Conservation (phyloP, 139 green algal genomes). For the Desmodesmus armatus region DNA sequence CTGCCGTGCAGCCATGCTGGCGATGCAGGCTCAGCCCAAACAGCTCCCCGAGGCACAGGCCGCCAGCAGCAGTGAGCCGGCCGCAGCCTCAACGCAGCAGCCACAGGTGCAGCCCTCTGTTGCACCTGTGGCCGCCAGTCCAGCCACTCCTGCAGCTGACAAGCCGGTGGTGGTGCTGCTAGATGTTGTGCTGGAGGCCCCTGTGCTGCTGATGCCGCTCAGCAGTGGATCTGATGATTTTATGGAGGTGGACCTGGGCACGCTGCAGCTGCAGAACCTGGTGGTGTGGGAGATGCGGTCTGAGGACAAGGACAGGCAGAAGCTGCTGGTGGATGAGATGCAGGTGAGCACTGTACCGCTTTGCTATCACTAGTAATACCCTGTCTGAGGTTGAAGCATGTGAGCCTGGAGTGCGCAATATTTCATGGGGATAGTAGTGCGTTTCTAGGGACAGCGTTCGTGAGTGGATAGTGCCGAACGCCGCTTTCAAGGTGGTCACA, state of each 20-base stretch:
- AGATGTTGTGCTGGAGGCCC: conserved; percentile 79
- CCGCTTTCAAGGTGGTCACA: no score
- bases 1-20: conserved; percentile 57
- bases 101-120: background rate
- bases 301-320: conserved; percentile 6
- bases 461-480: background rate
- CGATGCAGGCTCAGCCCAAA: conserved; percentile 54
- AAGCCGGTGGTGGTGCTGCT: conserved; percentile 73
- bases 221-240: conserved; percentile 47
- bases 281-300: conserved; percentile 66
- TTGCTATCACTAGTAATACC: no score
- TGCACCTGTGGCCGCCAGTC: background rate
- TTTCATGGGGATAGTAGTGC: no score
- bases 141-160: background rate
- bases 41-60: background rate
- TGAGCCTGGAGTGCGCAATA: no score
- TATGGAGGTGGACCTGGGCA: conserved; percentile 85
- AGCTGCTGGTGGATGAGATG: conserved; percentile 58
- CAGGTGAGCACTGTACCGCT: no score
- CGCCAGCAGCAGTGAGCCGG: background rate
- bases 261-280: conserved; percentile 64
- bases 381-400: no score
- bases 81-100: background rate
- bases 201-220: conserved; percentile 84
- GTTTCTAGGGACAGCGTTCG: no score